These are phyloP conservation scores for Funneliformis mosseae DNA, from an alignment of 192 early-diverging fungal genomes.

Conservation along the genomic window DNA sequence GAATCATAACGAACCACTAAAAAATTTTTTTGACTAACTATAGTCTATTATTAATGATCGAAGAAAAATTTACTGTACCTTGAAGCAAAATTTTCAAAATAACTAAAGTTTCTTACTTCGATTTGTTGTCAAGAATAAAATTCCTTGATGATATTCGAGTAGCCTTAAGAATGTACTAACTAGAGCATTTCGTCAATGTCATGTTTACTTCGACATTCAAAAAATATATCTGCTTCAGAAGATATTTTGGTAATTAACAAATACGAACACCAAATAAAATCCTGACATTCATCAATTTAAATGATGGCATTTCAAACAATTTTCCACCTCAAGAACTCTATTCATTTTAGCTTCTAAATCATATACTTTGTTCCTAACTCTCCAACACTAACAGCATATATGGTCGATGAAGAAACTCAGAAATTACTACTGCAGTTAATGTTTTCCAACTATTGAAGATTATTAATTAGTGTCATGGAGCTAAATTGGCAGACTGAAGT, in stretches of 20 bases:
- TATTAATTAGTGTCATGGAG: too few relatives aligned
- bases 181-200: conserved; percentile 61
- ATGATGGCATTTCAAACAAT: conserved; percentile 57
- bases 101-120: conserved; percentile 41
- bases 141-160: conserved; percentile 64
- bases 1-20: too few relatives aligned
- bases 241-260: background rate
- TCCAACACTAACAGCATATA: conserved; percentile 62
- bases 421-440: conserved; percentile 63
- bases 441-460: conserved; percentile 49
- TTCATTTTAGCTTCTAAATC: conserved; percentile 53
- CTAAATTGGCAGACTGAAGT: too few relatives aligned
- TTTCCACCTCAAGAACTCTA: conserved; percentile 56
- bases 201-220: conserved; percentile 50
- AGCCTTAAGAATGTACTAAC: conserved; percentile 61
- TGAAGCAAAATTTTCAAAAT: background rate
- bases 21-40: too few relatives aligned
- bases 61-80: too few relatives aligned
- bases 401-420: conserved; percentile 55
- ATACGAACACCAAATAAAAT: background rate
- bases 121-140: conserved; percentile 68
- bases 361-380: conserved; percentile 59
- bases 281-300: conserved; percentile 49
- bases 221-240: conserved; percentile 52
- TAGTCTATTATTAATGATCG: too few relatives aligned